Evolutionary conservation across 768 basidiomycete genomes (phyloP).

Genomic region (Calocybe indica): DNA sequence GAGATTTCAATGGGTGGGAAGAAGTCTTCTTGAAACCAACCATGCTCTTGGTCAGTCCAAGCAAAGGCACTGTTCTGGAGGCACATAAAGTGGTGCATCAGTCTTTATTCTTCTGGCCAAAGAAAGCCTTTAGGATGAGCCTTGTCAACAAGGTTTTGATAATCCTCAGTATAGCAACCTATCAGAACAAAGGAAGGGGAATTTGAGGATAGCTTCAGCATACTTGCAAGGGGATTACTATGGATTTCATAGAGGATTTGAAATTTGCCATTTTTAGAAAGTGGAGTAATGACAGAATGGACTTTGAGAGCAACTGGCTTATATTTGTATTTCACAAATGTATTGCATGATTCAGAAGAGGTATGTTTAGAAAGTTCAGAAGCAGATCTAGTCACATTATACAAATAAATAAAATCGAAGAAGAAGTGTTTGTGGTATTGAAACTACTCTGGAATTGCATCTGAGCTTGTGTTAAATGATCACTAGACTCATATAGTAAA

Average conservation of each 20-base stretch:
- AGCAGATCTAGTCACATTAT: not conserved
- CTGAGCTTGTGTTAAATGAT: not conserved
- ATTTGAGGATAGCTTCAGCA: constrained; percentile 6
- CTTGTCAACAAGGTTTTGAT: constrained; percentile 9
- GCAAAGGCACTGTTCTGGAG: constrained; percentile 28
- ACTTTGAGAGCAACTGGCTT: constrained; percentile 15
- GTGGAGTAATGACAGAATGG: constrained; percentile 6
- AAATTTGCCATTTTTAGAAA: constrained; percentile 15
- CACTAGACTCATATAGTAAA: no score
- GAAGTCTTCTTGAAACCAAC: constrained; percentile 24
- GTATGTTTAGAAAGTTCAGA: not conserved
- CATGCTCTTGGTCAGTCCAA: constrained; percentile 30
- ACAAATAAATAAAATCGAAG: not conserved
- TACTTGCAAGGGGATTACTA: constrained; percentile 12
- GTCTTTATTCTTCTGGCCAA: constrained; percentile 19
- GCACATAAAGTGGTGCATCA: constrained; percentile 25
- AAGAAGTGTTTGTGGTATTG: not conserved
- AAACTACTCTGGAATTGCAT: not conserved
- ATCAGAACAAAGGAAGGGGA: constrained; percentile 11
- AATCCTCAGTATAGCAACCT: constrained; percentile 16
- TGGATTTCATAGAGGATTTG: constrained; percentile 12
- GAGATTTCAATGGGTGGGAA: constrained; percentile 28
- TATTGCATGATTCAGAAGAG: not conserved
- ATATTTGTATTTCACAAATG: constrained; percentile 11
- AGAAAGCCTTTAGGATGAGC: constrained; percentile 20